Conservation (phyloP, 2,329 filamentous ascomycete species). For the Plectosphaerella plurivora region DNA sequence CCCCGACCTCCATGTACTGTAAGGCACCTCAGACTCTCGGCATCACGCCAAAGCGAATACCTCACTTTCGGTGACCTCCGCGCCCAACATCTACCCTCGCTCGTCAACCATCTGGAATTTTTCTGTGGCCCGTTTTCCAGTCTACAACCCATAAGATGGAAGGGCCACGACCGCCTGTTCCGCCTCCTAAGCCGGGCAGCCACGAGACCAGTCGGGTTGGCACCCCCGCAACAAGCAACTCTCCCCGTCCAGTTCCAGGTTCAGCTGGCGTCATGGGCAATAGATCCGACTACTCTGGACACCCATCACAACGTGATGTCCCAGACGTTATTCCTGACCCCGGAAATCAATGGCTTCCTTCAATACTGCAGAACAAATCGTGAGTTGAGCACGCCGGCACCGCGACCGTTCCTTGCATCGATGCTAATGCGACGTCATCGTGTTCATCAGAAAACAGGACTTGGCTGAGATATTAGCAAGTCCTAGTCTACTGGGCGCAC, state of each 20-base stretch:
- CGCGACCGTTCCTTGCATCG: constrained; percentile 17
- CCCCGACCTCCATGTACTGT: no score
- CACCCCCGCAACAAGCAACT: constrained; percentile 51
- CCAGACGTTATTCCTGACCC: constrained; percentile 46
- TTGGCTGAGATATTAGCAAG: constrained; percentile 65
- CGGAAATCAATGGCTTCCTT: constrained; percentile 74
- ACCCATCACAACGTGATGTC: neutral
- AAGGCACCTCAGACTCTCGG: no score
- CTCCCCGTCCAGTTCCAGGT: constrained; percentile 19
- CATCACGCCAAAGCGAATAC: no score
- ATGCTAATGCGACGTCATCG: constrained; percentile 5
- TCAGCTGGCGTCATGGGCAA: no score
- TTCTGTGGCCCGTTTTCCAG: no score
- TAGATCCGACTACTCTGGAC: neutral
- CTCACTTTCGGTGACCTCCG: no score
- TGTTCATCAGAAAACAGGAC: constrained; percentile 63
- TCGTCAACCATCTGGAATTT: no score
- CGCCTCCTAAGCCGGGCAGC: constrained; percentile 67
- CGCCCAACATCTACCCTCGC: no score
- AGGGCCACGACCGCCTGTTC: constrained; percentile 52
- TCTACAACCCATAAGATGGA: constrained; percentile 1
- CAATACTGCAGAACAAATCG: constrained; percentile 76
- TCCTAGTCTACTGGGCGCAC: constrained; percentile 65
- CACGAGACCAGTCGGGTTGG: constrained; percentile 64
- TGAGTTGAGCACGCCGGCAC: constrained; percentile 35